Evolutionary conservation across 805 yeast species (phyloP), one percentile per base, ranked within the genome.

Genomic region (Candida yuanshanica): DNA sequence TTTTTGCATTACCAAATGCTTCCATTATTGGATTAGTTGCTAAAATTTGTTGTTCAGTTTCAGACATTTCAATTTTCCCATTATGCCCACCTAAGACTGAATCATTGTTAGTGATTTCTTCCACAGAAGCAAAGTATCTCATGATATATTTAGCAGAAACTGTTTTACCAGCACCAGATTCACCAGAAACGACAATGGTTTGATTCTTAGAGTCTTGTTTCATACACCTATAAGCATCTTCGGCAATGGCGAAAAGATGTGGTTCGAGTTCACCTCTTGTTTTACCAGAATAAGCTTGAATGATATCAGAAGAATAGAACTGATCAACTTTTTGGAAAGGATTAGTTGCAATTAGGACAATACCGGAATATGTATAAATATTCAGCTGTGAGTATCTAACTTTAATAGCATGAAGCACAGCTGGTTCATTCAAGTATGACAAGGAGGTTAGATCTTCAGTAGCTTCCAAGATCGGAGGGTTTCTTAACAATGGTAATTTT

Each of bases 1-100:
- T 91, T 60, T 91, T 91, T 7, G 99, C 98, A 63, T 95, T 93
- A 70, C 99, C 99, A 64, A 93, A 93, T 0, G 98, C 93, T 67
- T 93, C 99, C 83, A 93, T 84, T 53, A 93, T 83, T 3, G 98
- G 98, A 60, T 91, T 91, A 0, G 98, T 93, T 12, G 99, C 98
- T 56, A 91, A 74, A 43, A 91, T 91, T 66, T 87, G 95, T 58
- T 85, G 84, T 65, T 91, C 99, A 21, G 91, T 91, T 47, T 83
- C 84, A 23, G 95, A 83, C 83, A 91, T 83, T 50, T 87, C 91
- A 20, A 55, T 50, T 50, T 61, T 65, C 32, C 58, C 59, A 48
- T 70, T 70, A 49, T 72, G 72, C 64, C 41, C 68, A 64, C 46
- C 66, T 64, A 39, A 61, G 20, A 55, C 56, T 27, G 55, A 44